A percentile compares a stretch with the other conserved stretches of the same genome.
Conservation (phyloP, 345 rosid genomes). For the Pistacia vera region DNA sequence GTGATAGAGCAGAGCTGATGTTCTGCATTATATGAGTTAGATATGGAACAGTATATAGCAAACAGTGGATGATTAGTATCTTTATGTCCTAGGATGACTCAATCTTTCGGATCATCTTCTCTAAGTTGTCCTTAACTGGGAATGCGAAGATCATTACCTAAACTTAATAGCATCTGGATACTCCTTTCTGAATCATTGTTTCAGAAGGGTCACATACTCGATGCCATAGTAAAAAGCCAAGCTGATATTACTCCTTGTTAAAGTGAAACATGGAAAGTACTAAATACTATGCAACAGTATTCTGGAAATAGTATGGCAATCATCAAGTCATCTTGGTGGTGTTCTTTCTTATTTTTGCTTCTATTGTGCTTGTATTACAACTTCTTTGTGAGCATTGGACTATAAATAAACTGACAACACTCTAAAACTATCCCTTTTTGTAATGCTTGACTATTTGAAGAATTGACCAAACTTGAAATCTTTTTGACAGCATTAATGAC, state of each 20-base stretch:
- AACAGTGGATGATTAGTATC: not conserved
- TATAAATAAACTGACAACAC: not conserved
- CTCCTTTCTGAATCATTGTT: conserved; percentile 69
- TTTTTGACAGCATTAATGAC: not conserved
- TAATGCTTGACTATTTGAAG: not conserved
- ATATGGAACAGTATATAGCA: conserved; percentile 27
- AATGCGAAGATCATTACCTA: not conserved
- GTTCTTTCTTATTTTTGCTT: not conserved
- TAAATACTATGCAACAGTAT: conserved; percentile 57
- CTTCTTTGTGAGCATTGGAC: not conserved
- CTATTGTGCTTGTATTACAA: not conserved
- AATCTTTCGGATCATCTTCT: conserved; percentile 11
- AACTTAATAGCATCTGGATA: conserved; percentile 69
- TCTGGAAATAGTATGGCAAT: not conserved
- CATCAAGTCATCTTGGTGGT: conserved; percentile 11
- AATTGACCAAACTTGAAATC: not conserved
- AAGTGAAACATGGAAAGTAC: conserved; percentile 55
- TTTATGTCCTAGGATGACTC: not conserved
- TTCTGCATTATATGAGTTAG: conserved; percentile 32
- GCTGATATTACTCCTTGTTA: conserved; percentile 56
- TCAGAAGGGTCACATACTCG: conserved; percentile 75
- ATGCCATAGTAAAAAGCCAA: conserved; percentile 75
- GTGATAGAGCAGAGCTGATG: conserved; percentile 32
- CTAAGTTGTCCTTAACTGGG: conserved; percentile 1
- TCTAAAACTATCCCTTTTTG: not conserved